Evolutionary conservation across 345 rosid species (phyloP).

Genomic region (Corymbia maculata): DNA sequence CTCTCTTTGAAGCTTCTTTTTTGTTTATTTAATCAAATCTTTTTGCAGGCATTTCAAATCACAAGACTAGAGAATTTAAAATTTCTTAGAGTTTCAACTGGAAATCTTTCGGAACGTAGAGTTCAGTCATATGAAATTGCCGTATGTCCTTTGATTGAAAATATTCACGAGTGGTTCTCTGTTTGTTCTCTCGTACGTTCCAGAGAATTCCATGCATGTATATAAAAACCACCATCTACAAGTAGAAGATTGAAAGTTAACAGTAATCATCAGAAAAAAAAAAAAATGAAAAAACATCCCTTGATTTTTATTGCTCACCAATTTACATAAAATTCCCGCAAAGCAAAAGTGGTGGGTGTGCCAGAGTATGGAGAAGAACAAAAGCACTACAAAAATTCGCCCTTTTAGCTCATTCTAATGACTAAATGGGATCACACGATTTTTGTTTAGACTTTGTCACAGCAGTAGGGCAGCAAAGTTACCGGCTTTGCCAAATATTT

Average conservation of each 20-base stretch:
- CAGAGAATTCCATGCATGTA: not conserved
- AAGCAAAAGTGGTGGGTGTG: not conserved
- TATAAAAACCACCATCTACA: not conserved
- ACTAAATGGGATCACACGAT: not conserved
- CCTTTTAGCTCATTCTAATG: not conserved
- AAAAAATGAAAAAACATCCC: not conserved
- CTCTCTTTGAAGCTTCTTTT: not conserved
- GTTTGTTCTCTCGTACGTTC: not conserved
- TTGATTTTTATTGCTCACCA: not conserved
- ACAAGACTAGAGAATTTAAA: not conserved
- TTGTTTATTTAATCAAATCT: not conserved
- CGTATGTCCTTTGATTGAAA: not conserved
- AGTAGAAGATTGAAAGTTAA: not conserved
- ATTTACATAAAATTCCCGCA: not conserved
- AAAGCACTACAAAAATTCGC: not conserved
- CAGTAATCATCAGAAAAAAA: not conserved
- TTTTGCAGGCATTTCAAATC: not conserved
- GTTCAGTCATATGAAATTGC: not conserved
- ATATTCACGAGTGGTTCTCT: not conserved
- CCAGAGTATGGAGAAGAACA: not conserved
- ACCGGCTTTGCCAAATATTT: constrained; percentile 15
- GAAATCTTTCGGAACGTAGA: not conserved
- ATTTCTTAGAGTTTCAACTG: not conserved
- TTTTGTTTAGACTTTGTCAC: not conserved
- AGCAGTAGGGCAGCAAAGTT: not conserved